Conservation (phyloP, 2,329 filamentous ascomycete genomes). For the Fusarium chuoi region DNA sequence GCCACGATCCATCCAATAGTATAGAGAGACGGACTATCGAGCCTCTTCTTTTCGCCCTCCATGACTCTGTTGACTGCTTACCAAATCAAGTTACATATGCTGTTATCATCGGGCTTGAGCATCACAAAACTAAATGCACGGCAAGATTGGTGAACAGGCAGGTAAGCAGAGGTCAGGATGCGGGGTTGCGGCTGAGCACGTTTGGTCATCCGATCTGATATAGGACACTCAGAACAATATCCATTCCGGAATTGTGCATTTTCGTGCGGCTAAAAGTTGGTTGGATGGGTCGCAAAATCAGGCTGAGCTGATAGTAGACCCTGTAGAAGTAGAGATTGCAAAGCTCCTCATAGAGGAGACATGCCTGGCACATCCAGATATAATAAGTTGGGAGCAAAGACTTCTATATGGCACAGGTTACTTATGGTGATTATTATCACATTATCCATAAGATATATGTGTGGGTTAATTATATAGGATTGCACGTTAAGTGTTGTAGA, state of each 20-base stretch:
- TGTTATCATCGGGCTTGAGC: neutral
- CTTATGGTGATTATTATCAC: neutral
- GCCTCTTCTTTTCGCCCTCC: neutral
- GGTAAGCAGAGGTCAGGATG: neutral
- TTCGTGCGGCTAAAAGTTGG: neutral
- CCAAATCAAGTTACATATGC: no score
- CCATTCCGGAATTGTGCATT: neutral
- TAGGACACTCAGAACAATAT: neutral
- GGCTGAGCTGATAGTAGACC: neutral
- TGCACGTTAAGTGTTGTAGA: neutral
- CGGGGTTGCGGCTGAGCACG: neutral
- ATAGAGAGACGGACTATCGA: constrained; percentile 6
- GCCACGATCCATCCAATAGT: constrained; percentile 44
- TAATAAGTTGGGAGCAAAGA: rapidly evolving
- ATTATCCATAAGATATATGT: neutral
- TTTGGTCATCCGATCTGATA: neutral
- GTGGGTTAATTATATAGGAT: neutral
- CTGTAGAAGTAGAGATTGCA: neutral
- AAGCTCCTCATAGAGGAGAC: neutral
- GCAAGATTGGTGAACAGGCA: neutral
- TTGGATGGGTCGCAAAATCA: neutral
- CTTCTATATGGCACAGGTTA: no score
- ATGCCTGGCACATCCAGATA: no score
- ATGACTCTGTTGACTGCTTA: neutral
- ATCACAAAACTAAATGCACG: no score